phyloP scores from a whole-genome alignment of 345 rosid genomes.

The Arabidopsis arenosa region DNA sequence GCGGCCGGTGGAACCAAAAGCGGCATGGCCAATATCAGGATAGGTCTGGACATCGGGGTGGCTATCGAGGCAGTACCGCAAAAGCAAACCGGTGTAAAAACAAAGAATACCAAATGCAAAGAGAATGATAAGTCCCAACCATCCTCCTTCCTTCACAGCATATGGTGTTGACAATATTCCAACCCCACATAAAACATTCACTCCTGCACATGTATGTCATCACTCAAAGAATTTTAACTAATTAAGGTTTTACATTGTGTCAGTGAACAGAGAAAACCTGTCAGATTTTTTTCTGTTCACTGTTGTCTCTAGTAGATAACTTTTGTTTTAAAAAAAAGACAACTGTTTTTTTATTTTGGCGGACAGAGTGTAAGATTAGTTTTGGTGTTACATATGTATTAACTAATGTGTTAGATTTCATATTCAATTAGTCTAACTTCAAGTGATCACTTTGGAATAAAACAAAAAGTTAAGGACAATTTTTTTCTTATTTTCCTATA shows the following conservation, averaged over 20 bases:
- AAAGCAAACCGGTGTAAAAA: slow-evolving; percentile 83
- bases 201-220: slow-evolving; percentile 52
- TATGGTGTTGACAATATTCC: slow-evolving; percentile 91
- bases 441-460: neutral
- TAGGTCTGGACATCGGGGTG: slow-evolving; percentile 85
- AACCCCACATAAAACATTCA: slow-evolving; percentile 96
- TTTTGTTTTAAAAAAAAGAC: neutral
- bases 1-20: slow-evolving; percentile 79
- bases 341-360: neutral
- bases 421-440: neutral
- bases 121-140: slow-evolving; percentile 72
- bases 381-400: neutral
- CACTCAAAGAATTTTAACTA: neutral
- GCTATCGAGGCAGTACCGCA: slow-evolving; percentile 88
- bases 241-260: neutral
- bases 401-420: neutral
- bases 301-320: neutral
- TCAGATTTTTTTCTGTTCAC: neutral
- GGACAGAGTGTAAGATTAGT: neutral
- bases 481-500: neutral
- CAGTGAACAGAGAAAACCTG: neutral
- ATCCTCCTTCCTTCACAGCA: slow-evolving; percentile 95
- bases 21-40: slow-evolving; percentile 96
- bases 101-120: slow-evolving; percentile 72
- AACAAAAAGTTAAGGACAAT: neutral